These are phyloP conservation scores for Scleroderma bovista DNA, from an alignment of 768 basidiomycete genomes.

Conservation along the genomic window DNA sequence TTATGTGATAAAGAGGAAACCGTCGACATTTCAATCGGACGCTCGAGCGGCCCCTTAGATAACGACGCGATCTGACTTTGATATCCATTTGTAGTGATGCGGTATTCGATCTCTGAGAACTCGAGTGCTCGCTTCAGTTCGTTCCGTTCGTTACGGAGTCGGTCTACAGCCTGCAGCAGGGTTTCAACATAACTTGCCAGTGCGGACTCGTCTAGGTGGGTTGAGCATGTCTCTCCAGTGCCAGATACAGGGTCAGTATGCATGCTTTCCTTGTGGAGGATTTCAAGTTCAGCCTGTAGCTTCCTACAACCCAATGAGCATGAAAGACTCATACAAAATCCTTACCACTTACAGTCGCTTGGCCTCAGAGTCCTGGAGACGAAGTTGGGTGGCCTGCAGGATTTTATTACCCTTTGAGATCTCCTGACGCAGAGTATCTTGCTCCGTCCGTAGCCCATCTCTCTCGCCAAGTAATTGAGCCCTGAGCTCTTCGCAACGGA, in stretches of 20 bases:
- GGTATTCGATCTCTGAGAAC: slow-evolving; percentile 64
- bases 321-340: not conserved
- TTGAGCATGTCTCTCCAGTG: not conserved
- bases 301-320: slow-evolving; percentile 8
- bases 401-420: slow-evolving; percentile 19
- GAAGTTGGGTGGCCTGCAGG: slow-evolving; percentile 16
- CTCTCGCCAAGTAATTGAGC: slow-evolving; percentile 49
- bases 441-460: slow-evolving; percentile 42
- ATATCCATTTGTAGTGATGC: slow-evolving; percentile 55
- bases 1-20: slow-evolving; percentile 1
- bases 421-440: slow-evolving; percentile 34
- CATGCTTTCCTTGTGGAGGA: not conserved
- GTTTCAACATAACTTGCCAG: slow-evolving; percentile 44
- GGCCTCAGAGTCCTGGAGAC: slow-evolving; percentile 19
- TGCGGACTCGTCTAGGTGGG: slow-evolving; percentile 15
- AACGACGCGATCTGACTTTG: slow-evolving; percentile 42
- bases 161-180: slow-evolving; percentile 57
- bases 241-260: slow-evolving; percentile 3
- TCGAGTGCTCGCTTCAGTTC: slow-evolving; percentile 55
- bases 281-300: slow-evolving; percentile 17
- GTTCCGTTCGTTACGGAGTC: slow-evolving; percentile 64
- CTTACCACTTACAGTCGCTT: slow-evolving; percentile 22
- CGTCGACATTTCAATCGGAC: slow-evolving; percentile 12
- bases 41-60: slow-evolving; percentile 20
- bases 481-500: slow-evolving; percentile 38